Conservation (phyloP, 345 rosid genomes). For the Citrus glauca region DNA sequence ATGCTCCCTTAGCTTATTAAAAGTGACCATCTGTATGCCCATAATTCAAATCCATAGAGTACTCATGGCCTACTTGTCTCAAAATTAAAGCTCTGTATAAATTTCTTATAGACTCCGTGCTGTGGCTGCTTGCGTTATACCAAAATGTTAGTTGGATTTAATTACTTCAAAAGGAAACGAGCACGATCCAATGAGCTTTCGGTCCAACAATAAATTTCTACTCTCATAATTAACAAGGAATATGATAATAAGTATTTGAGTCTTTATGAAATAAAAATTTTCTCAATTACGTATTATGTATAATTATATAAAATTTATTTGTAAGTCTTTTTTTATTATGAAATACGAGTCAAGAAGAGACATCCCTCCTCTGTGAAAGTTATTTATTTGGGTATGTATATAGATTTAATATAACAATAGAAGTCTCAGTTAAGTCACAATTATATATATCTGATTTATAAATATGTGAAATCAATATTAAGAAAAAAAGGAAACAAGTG, state of each 20-base stretch:
- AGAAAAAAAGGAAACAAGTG: neutral
- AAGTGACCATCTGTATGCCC: neutral
- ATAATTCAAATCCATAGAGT: neutral
- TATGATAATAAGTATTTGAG: accelerated
- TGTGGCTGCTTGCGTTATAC: neutral
- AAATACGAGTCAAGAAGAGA: too few species aligned
- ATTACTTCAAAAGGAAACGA: neutral
- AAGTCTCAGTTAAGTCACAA: accelerated
- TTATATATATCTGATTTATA: too few species aligned
- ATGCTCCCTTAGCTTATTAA: neutral
- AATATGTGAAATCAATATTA: too few species aligned
- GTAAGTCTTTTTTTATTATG: accelerated
- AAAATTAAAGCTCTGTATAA: neutral
- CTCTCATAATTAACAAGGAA: accelerated
- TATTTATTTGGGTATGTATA: accelerated
- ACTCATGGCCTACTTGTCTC: neutral
- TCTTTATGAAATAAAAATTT: accelerated
- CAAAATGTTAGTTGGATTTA: neutral
- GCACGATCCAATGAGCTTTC: neutral
- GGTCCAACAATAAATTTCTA: accelerated
- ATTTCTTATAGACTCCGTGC: neutral
- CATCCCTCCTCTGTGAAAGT: accelerated
- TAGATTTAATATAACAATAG: too few species aligned
- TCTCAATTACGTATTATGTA: too few species aligned
- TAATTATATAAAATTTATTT: too few species aligned